phyloP scores from a whole-genome alignment of 306 rosid species.

The Glycyrrhiza uralensis region DNA sequence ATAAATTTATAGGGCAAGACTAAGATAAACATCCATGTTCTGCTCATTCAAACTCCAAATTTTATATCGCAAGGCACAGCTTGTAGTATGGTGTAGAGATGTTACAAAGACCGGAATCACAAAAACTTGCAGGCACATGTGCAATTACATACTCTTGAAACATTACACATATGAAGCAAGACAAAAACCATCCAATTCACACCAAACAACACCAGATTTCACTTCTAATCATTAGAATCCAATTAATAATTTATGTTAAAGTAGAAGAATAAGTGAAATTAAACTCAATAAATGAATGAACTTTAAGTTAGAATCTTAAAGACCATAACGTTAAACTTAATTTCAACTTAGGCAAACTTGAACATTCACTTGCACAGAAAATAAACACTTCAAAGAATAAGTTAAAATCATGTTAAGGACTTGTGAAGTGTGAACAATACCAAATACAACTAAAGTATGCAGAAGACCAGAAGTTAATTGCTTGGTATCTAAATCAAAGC shows the following conservation, averaged over 20 bases:
- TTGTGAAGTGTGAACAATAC: not conserved
- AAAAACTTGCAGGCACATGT: not conserved
- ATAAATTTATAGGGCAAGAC: not conserved
- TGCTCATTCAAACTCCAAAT: not conserved
- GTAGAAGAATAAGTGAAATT: not conserved
- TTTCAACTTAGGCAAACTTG: too few relatives aligned
- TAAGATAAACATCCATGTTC: not conserved
- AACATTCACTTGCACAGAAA: not conserved
- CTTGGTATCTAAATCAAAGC: not conserved
- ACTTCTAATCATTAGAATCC: not conserved
- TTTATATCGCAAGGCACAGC: not conserved
- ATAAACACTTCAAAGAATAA: not conserved
- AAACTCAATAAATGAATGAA: not conserved
- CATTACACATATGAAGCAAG: not conserved
- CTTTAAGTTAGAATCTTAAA: not conserved
- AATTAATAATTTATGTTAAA: not conserved
- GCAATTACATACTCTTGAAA: not conserved
- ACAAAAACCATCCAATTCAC: not conserved
- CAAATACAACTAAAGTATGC: not conserved
- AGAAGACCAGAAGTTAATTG: not conserved
- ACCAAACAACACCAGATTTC: not conserved
- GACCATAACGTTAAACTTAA: not conserved
- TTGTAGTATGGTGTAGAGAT: not conserved
- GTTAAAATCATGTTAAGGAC: not conserved
- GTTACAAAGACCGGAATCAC: not conserved